A percentile compares a stretch with the other conserved stretches of the same genome.
These are phyloP conservation scores for Neocatenulostroma microsporum DNA, from an alignment of 2,329 filamentous ascomycete species.

Conservation along the genomic window DNA sequence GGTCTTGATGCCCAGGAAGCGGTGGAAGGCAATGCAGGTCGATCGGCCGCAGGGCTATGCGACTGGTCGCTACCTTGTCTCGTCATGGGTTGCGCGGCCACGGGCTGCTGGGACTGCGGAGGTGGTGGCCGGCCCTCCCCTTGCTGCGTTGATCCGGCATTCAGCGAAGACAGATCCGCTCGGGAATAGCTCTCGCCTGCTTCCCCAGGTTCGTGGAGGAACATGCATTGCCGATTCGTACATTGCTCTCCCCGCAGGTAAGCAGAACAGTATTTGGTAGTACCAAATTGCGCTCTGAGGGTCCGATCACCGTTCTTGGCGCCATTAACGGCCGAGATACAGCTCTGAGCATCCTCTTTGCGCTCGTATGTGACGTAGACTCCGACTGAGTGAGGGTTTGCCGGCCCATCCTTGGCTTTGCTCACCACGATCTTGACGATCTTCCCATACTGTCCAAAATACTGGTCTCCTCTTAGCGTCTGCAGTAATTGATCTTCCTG, in stretches of 20 bases:
- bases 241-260: constrained; percentile 92
- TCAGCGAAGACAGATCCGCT: constrained; percentile 90
- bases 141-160: constrained; percentile 73
- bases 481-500: constrained; percentile 87
- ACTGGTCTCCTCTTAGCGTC: constrained; percentile 81
- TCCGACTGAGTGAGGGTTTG: constrained; percentile 74
- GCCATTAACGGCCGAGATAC: constrained; percentile 87
- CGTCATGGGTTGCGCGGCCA: constrained; percentile 54
- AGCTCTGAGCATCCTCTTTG: constrained; percentile 81
- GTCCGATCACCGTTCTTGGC: constrained; percentile 83
- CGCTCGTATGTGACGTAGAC: constrained; percentile 97
- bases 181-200: constrained; percentile 94
- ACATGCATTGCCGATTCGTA: constrained; percentile 95
- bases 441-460: constrained; percentile 96
- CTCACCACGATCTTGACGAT: constrained; percentile 99
- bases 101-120: constrained; percentile 43
- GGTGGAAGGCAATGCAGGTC: constrained; percentile 83
- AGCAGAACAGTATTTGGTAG: constrained; percentile 97
- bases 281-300: constrained; percentile 70
- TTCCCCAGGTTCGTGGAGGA: constrained; percentile 95
- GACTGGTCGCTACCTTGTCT: constrained; percentile 44
- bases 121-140: constrained; percentile 49
- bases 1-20: constrained; percentile 81
- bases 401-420: constrained; percentile 76
- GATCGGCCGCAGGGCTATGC: constrained; percentile 46